Evolutionary conservation across 495 filamentous ascomycete genomes (phyloP).

Genomic region (Penicillium chermesinum): DNA sequence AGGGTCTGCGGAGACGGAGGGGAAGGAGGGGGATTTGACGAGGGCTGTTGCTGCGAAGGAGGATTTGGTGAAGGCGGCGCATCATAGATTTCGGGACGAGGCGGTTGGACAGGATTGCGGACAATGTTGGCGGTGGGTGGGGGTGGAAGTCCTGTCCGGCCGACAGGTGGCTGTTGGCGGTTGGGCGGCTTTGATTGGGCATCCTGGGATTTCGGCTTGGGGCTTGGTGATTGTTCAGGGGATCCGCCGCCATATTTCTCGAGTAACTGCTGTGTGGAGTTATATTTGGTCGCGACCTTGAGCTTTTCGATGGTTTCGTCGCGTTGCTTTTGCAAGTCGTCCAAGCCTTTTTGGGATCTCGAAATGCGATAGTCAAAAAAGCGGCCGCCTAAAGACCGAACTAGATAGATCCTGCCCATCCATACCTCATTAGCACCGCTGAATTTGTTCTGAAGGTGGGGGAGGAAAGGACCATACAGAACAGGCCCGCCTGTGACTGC

Average conservation of each 20-base stretch:
- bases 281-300: slow-evolving; percentile 89
- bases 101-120: slow-evolving; percentile 21
- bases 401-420: slow-evolving; percentile 56
- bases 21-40: slow-evolving; percentile 14
- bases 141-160: slow-evolving; percentile 59
- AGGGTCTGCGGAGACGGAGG: slow-evolving; percentile 13
- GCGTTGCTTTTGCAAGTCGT: slow-evolving; percentile 69
- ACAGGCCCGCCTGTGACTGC: slow-evolving; percentile 75
- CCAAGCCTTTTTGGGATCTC: slow-evolving; percentile 58
- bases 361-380: slow-evolving; percentile 81
- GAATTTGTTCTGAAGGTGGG: background rate
- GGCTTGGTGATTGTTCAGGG: slow-evolving; percentile 39
- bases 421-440: background rate
- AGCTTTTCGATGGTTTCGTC: slow-evolving; percentile 86
- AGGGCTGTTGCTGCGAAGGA: background rate
- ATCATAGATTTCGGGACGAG: slow-evolving; percentile 7
- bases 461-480: slow-evolving; percentile 46
- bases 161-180: slow-evolving; percentile 21
- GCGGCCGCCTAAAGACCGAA: slow-evolving; percentile 53
- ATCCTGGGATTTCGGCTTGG: slow-evolving; percentile 28
- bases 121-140: slow-evolving; percentile 86
- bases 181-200: slow-evolving; percentile 20
- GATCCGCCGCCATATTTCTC: slow-evolving; percentile 83
- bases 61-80: slow-evolving; percentile 22
- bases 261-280: slow-evolving; percentile 86